Evolutionary conservation across 129 eudicot genomes (phyloP).

Genomic region (Calendula officinalis): DNA sequence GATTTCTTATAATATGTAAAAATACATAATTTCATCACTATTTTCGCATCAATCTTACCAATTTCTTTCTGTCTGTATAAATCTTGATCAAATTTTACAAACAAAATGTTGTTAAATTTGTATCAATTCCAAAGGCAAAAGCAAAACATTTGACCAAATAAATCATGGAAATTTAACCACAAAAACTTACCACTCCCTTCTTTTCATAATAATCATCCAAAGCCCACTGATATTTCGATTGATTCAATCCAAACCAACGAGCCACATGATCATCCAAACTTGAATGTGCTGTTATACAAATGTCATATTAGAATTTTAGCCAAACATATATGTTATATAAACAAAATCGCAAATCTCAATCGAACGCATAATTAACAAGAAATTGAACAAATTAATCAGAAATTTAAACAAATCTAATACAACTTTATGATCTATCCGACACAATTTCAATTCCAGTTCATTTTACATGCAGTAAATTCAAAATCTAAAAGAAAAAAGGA

Average conservation of each 20-base stretch:
- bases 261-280: constrained; percentile 85
- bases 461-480: background rate
- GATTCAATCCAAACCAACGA: constrained; percentile 87
- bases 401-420: background rate
- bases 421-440: background rate
- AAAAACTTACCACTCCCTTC: constrained; percentile 53
- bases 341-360: background rate
- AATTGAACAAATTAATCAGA: constrained; percentile 3
- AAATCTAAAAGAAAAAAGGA: constrained; percentile 3
- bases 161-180: background rate
- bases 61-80: background rate
- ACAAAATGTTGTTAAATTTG: background rate
- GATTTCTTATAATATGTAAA: background rate
- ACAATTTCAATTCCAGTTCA: constrained; percentile 2
- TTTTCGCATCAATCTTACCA: background rate
- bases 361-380: background rate
- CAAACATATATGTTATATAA: no score
- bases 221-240: constrained; percentile 97
- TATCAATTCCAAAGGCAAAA: constrained; percentile 9
- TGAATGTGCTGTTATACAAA: constrained; percentile 62
- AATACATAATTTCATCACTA: background rate
- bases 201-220: constrained; percentile 79
- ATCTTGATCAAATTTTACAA: background rate
- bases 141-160: background rate
- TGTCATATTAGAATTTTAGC: background rate